These are phyloP conservation scores for Pichia eremophila DNA, from an alignment of 805 yeast genomes.

Conservation along the genomic window DNA sequence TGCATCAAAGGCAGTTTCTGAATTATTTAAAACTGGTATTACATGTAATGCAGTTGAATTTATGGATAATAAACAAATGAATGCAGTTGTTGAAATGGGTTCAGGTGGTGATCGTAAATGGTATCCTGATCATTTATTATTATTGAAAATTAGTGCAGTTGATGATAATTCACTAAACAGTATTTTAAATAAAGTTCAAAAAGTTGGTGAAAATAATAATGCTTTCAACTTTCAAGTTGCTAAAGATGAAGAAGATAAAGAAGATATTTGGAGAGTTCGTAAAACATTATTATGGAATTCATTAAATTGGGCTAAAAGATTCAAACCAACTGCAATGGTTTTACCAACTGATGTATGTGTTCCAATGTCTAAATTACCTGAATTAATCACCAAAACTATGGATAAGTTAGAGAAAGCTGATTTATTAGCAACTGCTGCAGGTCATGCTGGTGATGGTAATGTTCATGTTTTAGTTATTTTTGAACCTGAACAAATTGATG, in stretches of 20 bases:
- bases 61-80: slow-evolving; percentile 65
- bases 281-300: slow-evolving; percentile 61
- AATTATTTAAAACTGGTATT: slow-evolving; percentile 51
- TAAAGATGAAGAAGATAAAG: slow-evolving; percentile 47
- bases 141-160: slow-evolving; percentile 56
- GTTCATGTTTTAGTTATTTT: slow-evolving; percentile 62
- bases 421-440: slow-evolving; percentile 50
- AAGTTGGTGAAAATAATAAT: slow-evolving; percentile 43
- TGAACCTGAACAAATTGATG: slow-evolving; percentile 37
- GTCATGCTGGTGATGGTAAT: slow-evolving; percentile 83
- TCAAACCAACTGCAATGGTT: slow-evolving; percentile 34
- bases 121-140: slow-evolving; percentile 29
- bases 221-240: slow-evolving; percentile 57
- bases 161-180: slow-evolving; percentile 31
- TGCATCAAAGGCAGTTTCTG: slow-evolving; percentile 63
- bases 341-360: slow-evolving; percentile 83
- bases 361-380: slow-evolving; percentile 60
- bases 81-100: slow-evolving; percentile 44
- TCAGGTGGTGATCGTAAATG: slow-evolving; percentile 26
- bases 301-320: slow-evolving; percentile 52
- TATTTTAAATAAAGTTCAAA: slow-evolving; percentile 35
- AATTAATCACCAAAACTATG: slow-evolving; percentile 54
- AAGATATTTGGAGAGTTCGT: slow-evolving; percentile 68
- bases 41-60: slow-evolving; percentile 69
- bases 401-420: slow-evolving; percentile 46